A percentile compares a stretch with the other conserved stretches of the same genome.
Evolutionary conservation across 306 rosid genomes (phyloP).

Genomic region (Quercus aquifolioides): DNA sequence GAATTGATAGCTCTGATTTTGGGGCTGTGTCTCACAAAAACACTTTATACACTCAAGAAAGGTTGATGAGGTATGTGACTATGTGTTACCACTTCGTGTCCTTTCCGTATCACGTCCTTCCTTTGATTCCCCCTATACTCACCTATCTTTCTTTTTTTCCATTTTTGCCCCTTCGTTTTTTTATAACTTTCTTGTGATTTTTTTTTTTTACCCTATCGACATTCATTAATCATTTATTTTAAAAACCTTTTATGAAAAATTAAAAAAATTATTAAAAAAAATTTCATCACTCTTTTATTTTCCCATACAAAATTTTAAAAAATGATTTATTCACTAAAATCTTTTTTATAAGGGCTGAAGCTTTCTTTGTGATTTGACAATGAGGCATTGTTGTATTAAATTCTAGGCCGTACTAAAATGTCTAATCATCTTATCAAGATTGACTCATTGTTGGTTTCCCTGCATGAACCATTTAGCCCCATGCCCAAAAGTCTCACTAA

Average conservation of each 20-base stretch:
- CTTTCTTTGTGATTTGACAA: background rate
- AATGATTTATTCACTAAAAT: background rate
- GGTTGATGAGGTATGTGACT: background rate
- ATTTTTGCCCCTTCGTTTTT: background rate
- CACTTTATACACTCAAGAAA: background rate
- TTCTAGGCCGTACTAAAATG: background rate
- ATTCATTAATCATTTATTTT: background rate
- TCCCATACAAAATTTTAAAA: too few relatives aligned
- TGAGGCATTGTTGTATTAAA: background rate
- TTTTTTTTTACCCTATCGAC: background rate
- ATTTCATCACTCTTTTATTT: background rate
- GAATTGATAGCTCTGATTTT: background rate
- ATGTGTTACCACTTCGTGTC: conserved; percentile 8
- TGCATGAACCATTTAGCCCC: background rate
- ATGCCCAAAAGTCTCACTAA: background rate
- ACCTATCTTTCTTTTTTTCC: background rate
- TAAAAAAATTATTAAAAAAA: too few relatives aligned
- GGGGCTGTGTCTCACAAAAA: conserved; percentile 12
- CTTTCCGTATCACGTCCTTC: background rate
- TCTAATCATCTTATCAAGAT: background rate
- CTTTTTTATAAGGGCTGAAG: background rate
- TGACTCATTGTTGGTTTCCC: background rate
- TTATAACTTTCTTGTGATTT: too few relatives aligned
- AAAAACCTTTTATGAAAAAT: background rate
- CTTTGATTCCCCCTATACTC: background rate